Evolutionary conservation across 805 yeast genomes (phyloP), one percentile per base, ranked within the genome.

Genomic region (Sungouiozyma intestinalis): DNA sequence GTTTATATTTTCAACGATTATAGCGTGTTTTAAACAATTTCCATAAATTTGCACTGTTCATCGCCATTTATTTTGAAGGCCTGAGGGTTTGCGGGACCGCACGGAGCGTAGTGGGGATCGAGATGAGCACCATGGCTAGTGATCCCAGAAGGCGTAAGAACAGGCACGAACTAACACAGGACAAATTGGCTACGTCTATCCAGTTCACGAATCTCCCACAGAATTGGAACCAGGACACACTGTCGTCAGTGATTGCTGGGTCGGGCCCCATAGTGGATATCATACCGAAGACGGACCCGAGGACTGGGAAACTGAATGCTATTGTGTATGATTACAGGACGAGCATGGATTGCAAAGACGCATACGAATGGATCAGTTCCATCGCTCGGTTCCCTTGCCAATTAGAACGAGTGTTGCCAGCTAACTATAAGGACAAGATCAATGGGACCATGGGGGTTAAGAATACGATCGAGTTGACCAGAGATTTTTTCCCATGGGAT

Each of bases 251-350:
- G 9, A 79, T 81, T 18, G 78, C 83, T 41, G 88, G 88, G 1
- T 70, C 83, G 8, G 92, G 92, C 1, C 73, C 74, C 2, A 74
- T 83, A 19, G 77, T 78, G 14, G 85, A 79, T 48, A 80, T 81
- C 7, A 69, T 45, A 3, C 38, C 52, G 2, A 54, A 50, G 43
- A 48, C 46, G 13, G 62, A 59, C 39, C 58, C 62, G 4, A 41
- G 60, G 18, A 55, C 56, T 59, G 80, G 60, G 70, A 80, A 63
- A 70, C 67, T 69, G 76, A 76, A 54, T 16, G 44, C 56, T 14
- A 48, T 59, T 8, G 36, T 46, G 8, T 50, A 51, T 35, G 58
- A 57, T 33, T 60, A 52, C 40, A 39, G 37, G 39, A 49, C 53
- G 13, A 48, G 56, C 29, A 52, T 48, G 33, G 60, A 53, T 17